Evolutionary conservation across 2,329 filamentous ascomycete genomes (phyloP), one percentile per base, ranked within the genome.

Genomic region (Penicillium thymicola): DNA sequence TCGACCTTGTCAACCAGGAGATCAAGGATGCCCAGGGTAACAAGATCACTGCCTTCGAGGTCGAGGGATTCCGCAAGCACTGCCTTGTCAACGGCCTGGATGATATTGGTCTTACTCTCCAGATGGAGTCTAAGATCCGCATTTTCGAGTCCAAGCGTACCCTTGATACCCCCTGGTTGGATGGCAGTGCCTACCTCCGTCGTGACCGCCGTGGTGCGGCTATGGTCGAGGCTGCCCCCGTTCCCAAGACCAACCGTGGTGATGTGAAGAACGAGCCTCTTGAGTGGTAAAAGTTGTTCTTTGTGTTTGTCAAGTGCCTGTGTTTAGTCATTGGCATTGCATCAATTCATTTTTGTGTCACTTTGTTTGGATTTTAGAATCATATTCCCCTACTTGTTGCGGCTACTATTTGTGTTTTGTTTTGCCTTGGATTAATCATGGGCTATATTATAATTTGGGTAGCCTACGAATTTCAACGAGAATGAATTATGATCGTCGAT

Each of bases 21-120:
- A 88, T 97, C 78, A 90, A 89, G 71, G 86, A 90, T 63, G 86
- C 84, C 0, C 77, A 82, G 18, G 93, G 93, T 62, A 86, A 85
- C 60, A 84, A 85, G 64, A 83, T 97, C 51, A 88, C 88, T 70
- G 75, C 77, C 40, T 97, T 97, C 70, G 89, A 96, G 0, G 89
- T 96, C 6, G 93, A 97, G 72, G 85, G 89, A 76, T 97, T 97
- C 81, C 82, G 92, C 72, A 96, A 95, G 78, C 91, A 97, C 78
- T 97, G 93, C 75, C 79, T 97, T 49, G 76, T 96, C 68, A 96
- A 97, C 71, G 93, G 93, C 0, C 85, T 97, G 10, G 93, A 97
- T 72, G 94, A 97, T 67, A 97, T 97, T 68, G 93, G 93, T 36
- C 78, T 97, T 62, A 97, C 93, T 6, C 90, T 97, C 82, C 90